phyloP scores from a whole-genome alignment of 176 grass and related monocot species.

The Cenchrus purpureus region DNA sequence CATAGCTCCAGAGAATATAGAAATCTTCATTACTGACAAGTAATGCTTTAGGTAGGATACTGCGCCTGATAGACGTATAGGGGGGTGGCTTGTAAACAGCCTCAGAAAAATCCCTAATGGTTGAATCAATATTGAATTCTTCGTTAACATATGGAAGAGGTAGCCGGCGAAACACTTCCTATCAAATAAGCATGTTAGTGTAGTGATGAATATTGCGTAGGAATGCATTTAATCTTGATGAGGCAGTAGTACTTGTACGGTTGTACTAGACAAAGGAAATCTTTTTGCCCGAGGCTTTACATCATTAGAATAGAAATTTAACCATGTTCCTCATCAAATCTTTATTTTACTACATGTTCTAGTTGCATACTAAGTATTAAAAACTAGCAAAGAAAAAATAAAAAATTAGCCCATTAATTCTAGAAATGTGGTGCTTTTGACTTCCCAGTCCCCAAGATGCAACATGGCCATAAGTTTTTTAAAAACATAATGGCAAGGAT shows the following conservation, averaged over 20 bases:
- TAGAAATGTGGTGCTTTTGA: background rate
- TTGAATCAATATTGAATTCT: conserved; percentile 84
- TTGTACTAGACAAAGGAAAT: background rate
- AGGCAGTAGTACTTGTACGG: conserved; percentile 4
- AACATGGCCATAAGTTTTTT: background rate
- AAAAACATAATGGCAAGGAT: background rate
- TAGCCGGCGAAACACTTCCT: conserved; percentile 85
- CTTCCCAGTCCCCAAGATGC: background rate
- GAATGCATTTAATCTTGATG: conserved; percentile 5
- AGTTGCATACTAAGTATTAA: conserved; percentile 8
- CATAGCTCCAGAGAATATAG: conserved; percentile 21
- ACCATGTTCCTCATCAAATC: conserved; percentile 22
- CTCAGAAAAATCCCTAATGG: conserved; percentile 56
- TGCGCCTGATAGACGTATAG: conserved; percentile 81
- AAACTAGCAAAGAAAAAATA: background rate
- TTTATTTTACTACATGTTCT: background rate
- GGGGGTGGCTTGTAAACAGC: conserved; percentile 62
- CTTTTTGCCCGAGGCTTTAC: conserved; percentile 19
- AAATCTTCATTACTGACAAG: conserved; percentile 13
- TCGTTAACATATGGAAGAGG: conserved; percentile 92
- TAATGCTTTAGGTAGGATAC: conserved; percentile 88
- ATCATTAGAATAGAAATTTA: conserved; percentile 19
- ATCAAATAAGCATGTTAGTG: conserved; percentile 46
- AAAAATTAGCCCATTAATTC: conserved; percentile 10
- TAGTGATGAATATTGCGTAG: conserved; percentile 24